These are phyloP conservation scores for Alternaria angustiovoidea DNA, from an alignment of 2,329 filamentous ascomycete genomes.

Conservation along the genomic window DNA sequence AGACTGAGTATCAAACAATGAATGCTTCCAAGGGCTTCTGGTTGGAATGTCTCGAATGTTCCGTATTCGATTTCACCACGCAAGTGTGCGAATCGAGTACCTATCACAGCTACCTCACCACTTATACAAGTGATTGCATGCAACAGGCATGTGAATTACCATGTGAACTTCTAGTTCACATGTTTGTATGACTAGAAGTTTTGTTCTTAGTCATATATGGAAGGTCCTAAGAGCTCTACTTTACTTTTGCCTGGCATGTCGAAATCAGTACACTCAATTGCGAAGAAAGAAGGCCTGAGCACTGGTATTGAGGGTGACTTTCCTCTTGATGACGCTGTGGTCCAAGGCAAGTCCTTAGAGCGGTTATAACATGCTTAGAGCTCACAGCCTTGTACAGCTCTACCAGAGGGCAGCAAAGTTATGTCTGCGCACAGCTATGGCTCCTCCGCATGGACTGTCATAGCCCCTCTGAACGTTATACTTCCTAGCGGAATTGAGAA, in stretches of 20 bases:
- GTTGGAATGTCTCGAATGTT: fast-evolving
- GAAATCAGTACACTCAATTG: background rate
- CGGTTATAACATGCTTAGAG: too few species aligned
- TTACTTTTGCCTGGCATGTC: background rate
- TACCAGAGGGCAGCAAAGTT: background rate
- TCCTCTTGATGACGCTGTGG: background rate
- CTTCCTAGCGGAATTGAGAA: background rate
- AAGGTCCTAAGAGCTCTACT: too few species aligned
- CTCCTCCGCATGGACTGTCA: background rate
- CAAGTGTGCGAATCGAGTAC: too few species aligned
- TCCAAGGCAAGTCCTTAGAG: background rate
- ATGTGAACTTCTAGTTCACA: fast-evolving
- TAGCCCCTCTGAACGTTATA: background rate
- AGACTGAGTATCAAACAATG: too few species aligned
- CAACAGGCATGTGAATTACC: fast-evolving
- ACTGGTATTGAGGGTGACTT: background rate
- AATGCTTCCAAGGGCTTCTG: fast-evolving
- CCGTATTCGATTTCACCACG: too few species aligned
- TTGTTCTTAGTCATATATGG: fast-evolving
- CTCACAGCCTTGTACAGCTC: background rate
- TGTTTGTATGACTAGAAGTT: too few species aligned
- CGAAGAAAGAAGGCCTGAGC: background rate
- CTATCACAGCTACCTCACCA: background rate
- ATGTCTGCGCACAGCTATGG: background rate
- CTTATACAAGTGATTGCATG: fast-evolving